A percentile compares a stretch with the other conserved stretches of the same genome.
These are phyloP conservation scores for Penstemon newberryi DNA, from an alignment of 257 asterid species.

Conservation along the genomic window DNA sequence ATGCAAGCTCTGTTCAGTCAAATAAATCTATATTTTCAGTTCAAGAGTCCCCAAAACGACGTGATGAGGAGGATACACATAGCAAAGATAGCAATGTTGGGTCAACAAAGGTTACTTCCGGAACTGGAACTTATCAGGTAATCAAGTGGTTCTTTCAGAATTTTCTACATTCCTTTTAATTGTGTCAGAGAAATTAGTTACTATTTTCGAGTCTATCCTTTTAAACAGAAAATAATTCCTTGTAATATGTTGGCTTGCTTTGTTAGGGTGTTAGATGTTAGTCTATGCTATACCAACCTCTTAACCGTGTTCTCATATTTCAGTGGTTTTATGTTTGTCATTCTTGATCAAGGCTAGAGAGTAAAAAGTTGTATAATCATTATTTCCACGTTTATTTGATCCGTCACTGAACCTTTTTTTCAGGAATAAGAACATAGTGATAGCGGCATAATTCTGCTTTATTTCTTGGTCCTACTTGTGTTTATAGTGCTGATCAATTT, in stretches of 20 bases:
- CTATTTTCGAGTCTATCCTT: neutral
- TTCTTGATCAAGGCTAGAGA: neutral
- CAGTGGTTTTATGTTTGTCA: neutral
- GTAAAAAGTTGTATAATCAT: no score
- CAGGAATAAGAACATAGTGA: no score
- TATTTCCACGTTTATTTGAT: no score
- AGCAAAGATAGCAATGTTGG: conserved; percentile 50
- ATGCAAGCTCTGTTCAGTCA: conserved; percentile 42
- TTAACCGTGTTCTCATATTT: neutral
- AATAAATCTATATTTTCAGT: conserved; percentile 58
- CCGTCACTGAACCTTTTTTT: no score
- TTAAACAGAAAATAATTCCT: neutral
- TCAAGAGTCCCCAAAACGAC: conserved; percentile 56
- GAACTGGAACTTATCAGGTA: conserved; percentile 53
- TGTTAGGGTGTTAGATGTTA: neutral
- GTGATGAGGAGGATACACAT: conserved; percentile 42
- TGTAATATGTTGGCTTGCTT: neutral
- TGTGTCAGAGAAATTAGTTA: conserved; percentile 5
- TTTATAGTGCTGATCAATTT: no score
- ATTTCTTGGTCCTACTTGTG: no score
- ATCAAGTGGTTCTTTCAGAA: conserved; percentile 9
- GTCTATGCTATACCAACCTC: neutral
- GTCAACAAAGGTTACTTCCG: conserved; percentile 38
- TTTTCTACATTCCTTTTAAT: neutral
- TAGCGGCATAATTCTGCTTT: no score